Evolutionary conservation across 2,329 filamentous ascomycete genomes (phyloP).

Genomic region (Monascus ruber): DNA sequence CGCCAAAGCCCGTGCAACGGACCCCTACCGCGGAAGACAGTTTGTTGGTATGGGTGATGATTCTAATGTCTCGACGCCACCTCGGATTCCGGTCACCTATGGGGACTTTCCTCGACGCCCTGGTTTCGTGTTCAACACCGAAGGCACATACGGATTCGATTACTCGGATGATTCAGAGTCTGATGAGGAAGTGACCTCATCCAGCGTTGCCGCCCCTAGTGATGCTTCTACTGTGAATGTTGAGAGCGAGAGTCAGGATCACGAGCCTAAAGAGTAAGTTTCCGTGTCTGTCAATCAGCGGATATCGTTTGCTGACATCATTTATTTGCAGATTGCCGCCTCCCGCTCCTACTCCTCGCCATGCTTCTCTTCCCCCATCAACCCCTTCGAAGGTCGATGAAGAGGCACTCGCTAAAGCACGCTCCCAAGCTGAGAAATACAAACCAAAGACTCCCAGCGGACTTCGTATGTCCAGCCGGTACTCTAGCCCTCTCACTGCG

Average conservation of each 20-base stretch:
- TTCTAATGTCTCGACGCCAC: not conserved
- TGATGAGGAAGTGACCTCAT: conserved; percentile 11
- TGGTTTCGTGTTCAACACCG: conserved; percentile 13
- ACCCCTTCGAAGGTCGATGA: conserved; percentile 13
- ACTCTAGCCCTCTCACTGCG: conserved; percentile 2
- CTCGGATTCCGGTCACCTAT: conserved; percentile 2
- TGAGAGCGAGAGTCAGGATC: not conserved
- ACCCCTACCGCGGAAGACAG: conserved; percentile 12
- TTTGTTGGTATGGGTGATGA: conserved; percentile 10
- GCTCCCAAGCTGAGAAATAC: conserved; percentile 29
- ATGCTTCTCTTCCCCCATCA: conserved; percentile 6
- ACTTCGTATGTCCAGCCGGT: conserved; percentile 24
- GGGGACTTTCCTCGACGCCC: conserved; percentile 3
- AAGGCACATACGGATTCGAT: conserved; percentile 18
- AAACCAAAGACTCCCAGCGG: conserved; percentile 33
- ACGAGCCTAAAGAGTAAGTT: not conserved
- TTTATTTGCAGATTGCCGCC: conserved; percentile 1
- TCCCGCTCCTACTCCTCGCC: conserved; percentile 5
- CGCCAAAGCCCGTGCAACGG: conserved; percentile 10
- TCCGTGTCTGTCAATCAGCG: not conserved
- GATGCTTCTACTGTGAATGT: conserved; percentile 1
- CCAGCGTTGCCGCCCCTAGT: conserved; percentile 2
- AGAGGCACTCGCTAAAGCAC: conserved; percentile 23
- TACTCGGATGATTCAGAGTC: conserved; percentile 18
- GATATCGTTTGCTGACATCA: conserved; percentile 1